Evolutionary conservation across 202 grass and related monocot species (phyloP).

Genomic region (Panicum hallii): DNA sequence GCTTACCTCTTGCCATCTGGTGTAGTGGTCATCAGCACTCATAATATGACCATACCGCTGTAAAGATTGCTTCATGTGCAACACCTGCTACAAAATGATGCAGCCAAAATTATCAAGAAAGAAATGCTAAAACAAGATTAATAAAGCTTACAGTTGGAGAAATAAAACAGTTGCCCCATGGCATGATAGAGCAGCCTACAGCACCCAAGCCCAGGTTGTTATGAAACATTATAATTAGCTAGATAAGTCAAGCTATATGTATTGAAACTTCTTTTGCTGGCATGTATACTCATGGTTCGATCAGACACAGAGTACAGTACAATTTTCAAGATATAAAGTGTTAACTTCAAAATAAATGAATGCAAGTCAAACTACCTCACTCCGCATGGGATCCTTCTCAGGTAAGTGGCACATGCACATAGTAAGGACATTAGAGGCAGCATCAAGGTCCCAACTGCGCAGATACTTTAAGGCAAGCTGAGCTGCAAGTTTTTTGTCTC

Average conservation of each 20-base stretch:
- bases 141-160: conserved; percentile 29
- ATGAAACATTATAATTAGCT: conserved; percentile 28
- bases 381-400: conserved; percentile 65
- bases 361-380: conserved; percentile 66
- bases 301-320: conserved; percentile 11
- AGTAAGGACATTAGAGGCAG: conserved; percentile 81
- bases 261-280: conserved; percentile 39
- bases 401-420: conserved; percentile 95
- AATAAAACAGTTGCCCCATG: conserved; percentile 19
- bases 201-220: conserved; percentile 21
- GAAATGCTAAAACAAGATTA: conserved; percentile 27
- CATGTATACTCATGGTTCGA: conserved; percentile 30
- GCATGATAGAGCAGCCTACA: not conserved
- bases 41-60: conserved; percentile 83
- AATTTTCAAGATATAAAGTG: conserved; percentile 30
- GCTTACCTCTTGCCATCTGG: conserved; percentile 92
- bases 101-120: conserved; percentile 30
- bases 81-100: conserved; percentile 58
- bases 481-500: conserved; percentile 87
- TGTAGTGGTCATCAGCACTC: conserved; percentile 76
- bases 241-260: conserved; percentile 20
- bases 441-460: conserved; percentile 82
- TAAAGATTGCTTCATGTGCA: conserved; percentile 82
- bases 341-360: conserved; percentile 39
- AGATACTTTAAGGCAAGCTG: conserved; percentile 86